Base-by-base conservation (phyloP, 2,329 filamentous ascomycete species). In the Chrysoporthe puriensis region DNA sequence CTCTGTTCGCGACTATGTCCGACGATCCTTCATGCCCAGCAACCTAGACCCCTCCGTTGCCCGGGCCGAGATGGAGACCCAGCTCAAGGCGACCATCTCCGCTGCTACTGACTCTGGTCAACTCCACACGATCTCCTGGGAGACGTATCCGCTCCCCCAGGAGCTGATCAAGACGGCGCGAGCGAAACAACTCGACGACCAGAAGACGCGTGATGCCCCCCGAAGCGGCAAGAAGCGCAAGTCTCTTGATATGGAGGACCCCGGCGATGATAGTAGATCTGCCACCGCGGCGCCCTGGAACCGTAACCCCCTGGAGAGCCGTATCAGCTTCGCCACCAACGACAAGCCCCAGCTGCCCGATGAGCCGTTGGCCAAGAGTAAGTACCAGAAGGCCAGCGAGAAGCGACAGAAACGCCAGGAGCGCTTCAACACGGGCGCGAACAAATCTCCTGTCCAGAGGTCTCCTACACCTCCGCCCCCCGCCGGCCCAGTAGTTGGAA, bases 1-100 rank as follows among this genome's bases (percentile, higher is more conserved):
- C 56, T 87, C 90, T n/a, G 93, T 98, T 69, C 91, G 94, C 73
- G 84, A 86, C 72, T 98, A 97, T 80, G 95, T 98, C 43, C 91
- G 94, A 75, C 90, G 94, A 75, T 94, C 94, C 36, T 98, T 98
- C 77, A 88, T 92, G 62, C 86, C 88, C 36, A 86, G 89, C 68
- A 92, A 94, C 76, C 82, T 89, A 71, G 85, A 91, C 70, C 74
- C 85, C 5, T 85, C 86, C 50, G 86, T 94, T 58, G 78, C 82
- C 62, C 86, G 86, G 64, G 74, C 84, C 64, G 93, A 97, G 67
- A 91, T 97, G 84, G 91, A 97, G 78, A 83, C 84, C 69, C 96
- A 94, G 76, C 83, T 99, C 71, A 97, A 95, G 79, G 83, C 90
- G 69, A 91, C 94, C 73, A 97, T 99, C 77, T 92, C 91, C 70